Evolutionary conservation across 1,284 basidiomycete species (phyloP).

Genomic region (Puccinia horiana): DNA sequence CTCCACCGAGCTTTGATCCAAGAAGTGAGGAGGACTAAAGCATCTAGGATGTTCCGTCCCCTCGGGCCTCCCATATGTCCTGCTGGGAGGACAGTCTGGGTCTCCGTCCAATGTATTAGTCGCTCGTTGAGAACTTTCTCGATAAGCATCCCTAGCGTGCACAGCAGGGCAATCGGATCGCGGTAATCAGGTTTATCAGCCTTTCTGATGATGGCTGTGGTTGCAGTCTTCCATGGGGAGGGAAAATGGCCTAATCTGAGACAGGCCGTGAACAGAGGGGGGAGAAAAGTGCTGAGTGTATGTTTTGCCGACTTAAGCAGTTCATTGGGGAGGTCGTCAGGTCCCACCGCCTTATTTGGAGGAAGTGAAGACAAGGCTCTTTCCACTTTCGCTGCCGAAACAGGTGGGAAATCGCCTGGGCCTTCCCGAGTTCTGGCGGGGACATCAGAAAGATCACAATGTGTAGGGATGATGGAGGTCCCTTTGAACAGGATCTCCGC

Average conservation of each 20-base stretch:
- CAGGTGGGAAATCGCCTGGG: not conserved
- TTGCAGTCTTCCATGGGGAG: not conserved
- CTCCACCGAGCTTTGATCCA: not conserved
- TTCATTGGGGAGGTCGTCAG: constrained; percentile 13
- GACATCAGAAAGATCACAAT: not conserved
- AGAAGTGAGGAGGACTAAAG: not conserved
- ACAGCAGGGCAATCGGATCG: constrained; percentile 15
- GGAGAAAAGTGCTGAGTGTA: not conserved
- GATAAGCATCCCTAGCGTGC: constrained; percentile 13
- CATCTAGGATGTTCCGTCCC: not conserved
- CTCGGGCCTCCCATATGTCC: not conserved
- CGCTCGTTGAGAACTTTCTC: constrained; percentile 20
- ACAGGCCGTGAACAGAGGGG: not conserved
- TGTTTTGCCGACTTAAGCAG: not conserved
- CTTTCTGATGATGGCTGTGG: constrained; percentile 24
- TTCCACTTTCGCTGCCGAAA: not conserved
- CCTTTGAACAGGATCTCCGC: constrained; percentile 12
- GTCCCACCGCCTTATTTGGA: constrained; percentile 14
- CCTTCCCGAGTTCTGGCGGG: not conserved
- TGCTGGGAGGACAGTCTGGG: not conserved
- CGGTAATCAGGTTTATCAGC: constrained; percentile 14
- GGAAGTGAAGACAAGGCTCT: not conserved
- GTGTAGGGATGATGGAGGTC: not conserved
- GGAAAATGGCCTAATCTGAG: constrained; percentile 12
- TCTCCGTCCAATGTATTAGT: not conserved